These are phyloP conservation scores for Helminthosporium solani DNA, from an alignment of 2,329 filamentous ascomycete species.

Conservation along the genomic window DNA sequence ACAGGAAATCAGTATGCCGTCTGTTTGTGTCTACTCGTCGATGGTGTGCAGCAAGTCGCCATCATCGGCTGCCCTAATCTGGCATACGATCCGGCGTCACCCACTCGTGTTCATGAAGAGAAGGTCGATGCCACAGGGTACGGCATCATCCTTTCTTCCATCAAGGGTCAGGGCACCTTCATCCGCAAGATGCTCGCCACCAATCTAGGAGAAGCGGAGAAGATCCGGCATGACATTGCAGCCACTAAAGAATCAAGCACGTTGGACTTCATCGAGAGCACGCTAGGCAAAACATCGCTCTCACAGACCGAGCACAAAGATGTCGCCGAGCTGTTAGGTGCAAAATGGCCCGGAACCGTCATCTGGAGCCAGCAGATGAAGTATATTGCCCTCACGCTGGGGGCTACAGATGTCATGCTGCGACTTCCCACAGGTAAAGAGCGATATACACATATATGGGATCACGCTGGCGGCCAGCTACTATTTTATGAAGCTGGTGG, in stretches of 20 bases:
- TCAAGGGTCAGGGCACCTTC: constrained; percentile 49
- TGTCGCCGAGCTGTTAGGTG: constrained; percentile 41
- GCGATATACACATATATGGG: constrained; percentile 55
- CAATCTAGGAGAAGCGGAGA: constrained; percentile 34
- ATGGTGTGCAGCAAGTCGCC: constrained; percentile 59
- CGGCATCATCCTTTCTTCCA: constrained; percentile 49
- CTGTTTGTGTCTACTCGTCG: constrained; percentile 58
- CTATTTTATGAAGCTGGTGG: constrained; percentile 54
- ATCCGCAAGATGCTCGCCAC: constrained; percentile 43
- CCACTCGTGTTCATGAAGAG: constrained; percentile 35
- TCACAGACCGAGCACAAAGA: constrained; percentile 40
- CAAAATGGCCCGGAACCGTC: constrained; percentile 51
- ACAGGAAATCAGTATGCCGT: constrained; percentile 63
- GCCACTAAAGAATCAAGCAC: constrained; percentile 32
- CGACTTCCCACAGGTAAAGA: constrained; percentile 48
- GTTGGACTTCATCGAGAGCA: constrained; percentile 51
- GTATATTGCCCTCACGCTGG: constrained; percentile 54
- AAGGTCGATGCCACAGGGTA: constrained; percentile 46
- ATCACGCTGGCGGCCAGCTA: constrained; percentile 56
- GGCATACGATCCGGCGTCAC: constrained; percentile 34
- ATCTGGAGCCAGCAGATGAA: constrained; percentile 57
- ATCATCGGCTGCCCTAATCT: constrained; percentile 64
- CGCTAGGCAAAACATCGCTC: constrained; percentile 42
- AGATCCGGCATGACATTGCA: constrained; percentile 25
- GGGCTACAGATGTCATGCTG: constrained; percentile 52